These are phyloP conservation scores for Aspergillus homomorphus DNA, from an alignment of 495 filamentous ascomycete species.

Conservation along the genomic window DNA sequence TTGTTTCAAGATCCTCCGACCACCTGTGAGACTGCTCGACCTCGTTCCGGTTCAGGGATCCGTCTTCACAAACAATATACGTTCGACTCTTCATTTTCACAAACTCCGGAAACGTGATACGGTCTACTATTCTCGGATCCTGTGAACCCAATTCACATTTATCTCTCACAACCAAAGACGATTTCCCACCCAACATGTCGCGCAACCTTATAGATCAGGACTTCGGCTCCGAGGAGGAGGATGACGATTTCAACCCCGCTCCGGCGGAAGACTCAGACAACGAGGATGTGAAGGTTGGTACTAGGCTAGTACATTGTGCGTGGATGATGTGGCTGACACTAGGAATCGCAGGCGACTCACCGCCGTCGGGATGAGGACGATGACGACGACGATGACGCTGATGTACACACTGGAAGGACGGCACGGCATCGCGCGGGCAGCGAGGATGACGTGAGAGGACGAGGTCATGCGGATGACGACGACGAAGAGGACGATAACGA, in stretches of 20 bases:
- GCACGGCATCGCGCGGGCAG: conserved; percentile 31
- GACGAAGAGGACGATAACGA: conserved; percentile 34
- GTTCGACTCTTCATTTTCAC: too few species aligned
- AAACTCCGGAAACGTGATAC: background rate
- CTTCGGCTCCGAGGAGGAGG: conserved; percentile 72
- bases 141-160: background rate
- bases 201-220: conserved; percentile 51
- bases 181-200: conserved; percentile 40
- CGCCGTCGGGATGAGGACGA: conserved; percentile 42
- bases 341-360: conserved; percentile 30
- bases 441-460: conserved; percentile 38
- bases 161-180: background rate
- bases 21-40: too few species aligned
- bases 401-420: conserved; percentile 32
- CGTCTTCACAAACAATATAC: too few species aligned
- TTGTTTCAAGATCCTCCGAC: too few species aligned
- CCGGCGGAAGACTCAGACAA: conserved; percentile 66
- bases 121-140: background rate
- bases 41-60: too few species aligned
- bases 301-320: background rate
- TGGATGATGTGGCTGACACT: conserved; percentile 20
- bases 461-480: conserved; percentile 31
- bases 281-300: conserved; percentile 52
- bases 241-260: conserved; percentile 78
- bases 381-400: conserved; percentile 48